phyloP scores from a whole-genome alignment of 164 flowering plant genomes.

The Magnolia changhungtana region DNA sequence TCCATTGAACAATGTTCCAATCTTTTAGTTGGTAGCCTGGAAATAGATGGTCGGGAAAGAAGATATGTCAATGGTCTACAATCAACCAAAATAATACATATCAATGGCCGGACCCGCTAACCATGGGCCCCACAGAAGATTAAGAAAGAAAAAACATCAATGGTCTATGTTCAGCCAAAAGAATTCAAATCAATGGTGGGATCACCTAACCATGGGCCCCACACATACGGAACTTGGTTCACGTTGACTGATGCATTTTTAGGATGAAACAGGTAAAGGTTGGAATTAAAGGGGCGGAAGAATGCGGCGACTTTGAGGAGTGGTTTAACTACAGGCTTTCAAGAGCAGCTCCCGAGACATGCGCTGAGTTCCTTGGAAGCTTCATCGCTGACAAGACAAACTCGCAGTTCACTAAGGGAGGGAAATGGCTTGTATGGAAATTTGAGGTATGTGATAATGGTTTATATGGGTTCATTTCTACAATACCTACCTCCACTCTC shows the following conservation, averaged over 20 bases:
- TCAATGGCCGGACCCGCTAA: too few relatives aligned
- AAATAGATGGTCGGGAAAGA: too few relatives aligned
- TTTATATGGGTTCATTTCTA: neutral
- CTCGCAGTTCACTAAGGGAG: constrained; percentile 69
- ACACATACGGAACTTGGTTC: too few relatives aligned
- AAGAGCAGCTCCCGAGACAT: constrained; percentile 97
- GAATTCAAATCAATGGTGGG: too few relatives aligned
- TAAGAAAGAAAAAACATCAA: too few relatives aligned
- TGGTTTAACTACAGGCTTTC: constrained; percentile 96
- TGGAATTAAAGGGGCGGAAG: constrained; percentile 83
- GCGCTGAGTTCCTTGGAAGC: constrained; percentile 93
- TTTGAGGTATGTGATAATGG: constrained; percentile 60
- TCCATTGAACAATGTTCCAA: too few relatives aligned
- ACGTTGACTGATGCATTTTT: neutral
- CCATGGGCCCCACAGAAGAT: too few relatives aligned
- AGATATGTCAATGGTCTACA: too few relatives aligned
- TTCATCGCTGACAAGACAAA: constrained; percentile 78
- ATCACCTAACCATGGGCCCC: too few relatives aligned
- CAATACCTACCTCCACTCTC: neutral
- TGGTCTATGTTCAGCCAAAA: too few relatives aligned
- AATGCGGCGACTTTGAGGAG: constrained; percentile 91
- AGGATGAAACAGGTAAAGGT: constrained; percentile 60
- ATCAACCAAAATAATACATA: too few relatives aligned
- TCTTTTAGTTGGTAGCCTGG: too few relatives aligned
- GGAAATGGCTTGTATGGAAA: constrained; percentile 98